A percentile compares a stretch with the other conserved stretches of the same genome.
Evolutionary conservation across 1,284 basidiomycete species (phyloP).

Genomic region (Austroboletus niveus): DNA sequence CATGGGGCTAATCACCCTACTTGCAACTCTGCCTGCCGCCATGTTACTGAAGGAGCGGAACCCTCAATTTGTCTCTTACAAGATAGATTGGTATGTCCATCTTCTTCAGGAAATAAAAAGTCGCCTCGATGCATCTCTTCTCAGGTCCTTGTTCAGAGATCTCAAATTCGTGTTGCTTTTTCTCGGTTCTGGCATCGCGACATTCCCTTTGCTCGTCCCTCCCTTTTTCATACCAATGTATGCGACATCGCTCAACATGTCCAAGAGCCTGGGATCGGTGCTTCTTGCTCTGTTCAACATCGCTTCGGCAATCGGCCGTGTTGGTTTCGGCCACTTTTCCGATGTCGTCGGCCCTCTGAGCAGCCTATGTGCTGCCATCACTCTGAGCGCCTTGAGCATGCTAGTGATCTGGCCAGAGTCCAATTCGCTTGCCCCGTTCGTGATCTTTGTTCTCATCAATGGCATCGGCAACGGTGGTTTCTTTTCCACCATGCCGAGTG

Average conservation of each 20-base stretch:
- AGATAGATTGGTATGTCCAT: conserved; percentile 18
- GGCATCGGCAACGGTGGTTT: conserved; percentile 34
- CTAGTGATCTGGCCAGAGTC: conserved; percentile 35
- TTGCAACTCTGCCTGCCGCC: conserved; percentile 29
- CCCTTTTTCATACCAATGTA: conserved; percentile 38
- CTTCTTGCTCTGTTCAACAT: conserved; percentile 35
- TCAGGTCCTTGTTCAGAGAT: conserved; percentile 34
- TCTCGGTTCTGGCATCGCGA: conserved; percentile 33
- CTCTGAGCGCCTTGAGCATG: conserved; percentile 31
- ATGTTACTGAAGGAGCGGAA: conserved; percentile 32
- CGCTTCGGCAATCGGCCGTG: conserved; percentile 32
- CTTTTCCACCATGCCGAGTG: conserved; percentile 36
- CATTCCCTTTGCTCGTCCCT: conserved; percentile 37
- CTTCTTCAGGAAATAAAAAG: background rate
- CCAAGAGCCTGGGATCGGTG: conserved; percentile 22
- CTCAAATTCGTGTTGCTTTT: conserved; percentile 33
- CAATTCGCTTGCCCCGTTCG: conserved; percentile 29
- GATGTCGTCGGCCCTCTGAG: conserved; percentile 33
- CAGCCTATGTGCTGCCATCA: conserved; percentile 25
- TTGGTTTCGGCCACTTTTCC: conserved; percentile 29
- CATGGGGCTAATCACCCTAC: conserved; percentile 31
- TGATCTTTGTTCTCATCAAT: conserved; percentile 30
- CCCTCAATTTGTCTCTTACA: conserved; percentile 8
- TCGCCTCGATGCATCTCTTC: conserved; percentile 1
- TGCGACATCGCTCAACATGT: conserved; percentile 30